Percentiles rank a stretch among this genome's conserved stretches.
These are phyloP conservation scores for Tolypocladium inflatum DNA, from an alignment of 2,329 filamentous ascomycete genomes.

Conservation along the genomic window DNA sequence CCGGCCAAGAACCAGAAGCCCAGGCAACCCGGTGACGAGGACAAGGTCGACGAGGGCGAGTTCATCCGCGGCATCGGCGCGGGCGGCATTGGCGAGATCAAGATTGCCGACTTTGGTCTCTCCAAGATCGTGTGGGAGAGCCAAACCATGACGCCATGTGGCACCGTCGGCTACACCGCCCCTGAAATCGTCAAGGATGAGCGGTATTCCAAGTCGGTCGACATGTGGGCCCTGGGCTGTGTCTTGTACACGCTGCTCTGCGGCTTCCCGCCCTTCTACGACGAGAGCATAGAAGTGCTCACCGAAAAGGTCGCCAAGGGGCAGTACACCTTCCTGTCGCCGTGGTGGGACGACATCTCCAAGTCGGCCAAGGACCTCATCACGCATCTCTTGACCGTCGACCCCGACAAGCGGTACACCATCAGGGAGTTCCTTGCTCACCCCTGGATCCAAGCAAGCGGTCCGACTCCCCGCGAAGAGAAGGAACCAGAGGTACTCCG, in stretches of 20 bases:
- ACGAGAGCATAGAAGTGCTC: constrained; percentile 92
- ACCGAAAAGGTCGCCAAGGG: constrained; percentile 96
- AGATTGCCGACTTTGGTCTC: constrained; percentile 95
- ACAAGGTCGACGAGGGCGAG: constrained; percentile 94
- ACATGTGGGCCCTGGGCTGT: constrained; percentile 98
- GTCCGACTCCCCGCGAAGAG: constrained; percentile 47
- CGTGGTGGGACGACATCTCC: constrained; percentile 99
- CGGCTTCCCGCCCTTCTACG: constrained; percentile 96
- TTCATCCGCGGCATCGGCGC: constrained; percentile 73
- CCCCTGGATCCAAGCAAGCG: constrained; percentile 75
- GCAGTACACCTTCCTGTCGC: constrained; percentile 94
- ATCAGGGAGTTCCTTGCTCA: constrained; percentile 91
- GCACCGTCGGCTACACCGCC: constrained; percentile 94
- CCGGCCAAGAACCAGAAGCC: constrained; percentile 75
- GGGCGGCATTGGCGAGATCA: constrained; percentile 89
- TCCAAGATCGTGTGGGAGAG: constrained; percentile 98
- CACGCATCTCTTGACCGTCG: constrained; percentile 84
- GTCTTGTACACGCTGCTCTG: constrained; percentile 95
- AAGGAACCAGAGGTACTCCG: constrained; percentile 38
- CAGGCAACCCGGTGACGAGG: constrained; percentile 80
- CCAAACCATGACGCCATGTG: constrained; percentile 98
- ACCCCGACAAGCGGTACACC: constrained; percentile 89
- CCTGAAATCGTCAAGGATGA: constrained; percentile 99
- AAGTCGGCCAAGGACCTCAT: constrained; percentile 91
- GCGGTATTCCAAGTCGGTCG: constrained; percentile 94